Evolutionary conservation across 179 eudicot species (phyloP).

Genomic region (Spergularia azorica): DNA sequence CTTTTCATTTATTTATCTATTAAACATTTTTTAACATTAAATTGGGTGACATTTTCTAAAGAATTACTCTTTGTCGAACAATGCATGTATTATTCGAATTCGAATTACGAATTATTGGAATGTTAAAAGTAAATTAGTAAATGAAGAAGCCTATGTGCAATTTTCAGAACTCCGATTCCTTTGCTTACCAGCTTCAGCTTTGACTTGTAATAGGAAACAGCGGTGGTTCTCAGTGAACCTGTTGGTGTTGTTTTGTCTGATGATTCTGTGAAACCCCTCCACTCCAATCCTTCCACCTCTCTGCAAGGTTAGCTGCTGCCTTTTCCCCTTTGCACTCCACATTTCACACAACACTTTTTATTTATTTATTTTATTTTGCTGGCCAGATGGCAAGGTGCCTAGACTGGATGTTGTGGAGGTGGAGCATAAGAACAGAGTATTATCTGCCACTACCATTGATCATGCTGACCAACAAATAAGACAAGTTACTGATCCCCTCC

Average conservation of each 20-base stretch:
- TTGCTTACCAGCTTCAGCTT: not conserved
- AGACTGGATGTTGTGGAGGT: slow-evolving; percentile 15
- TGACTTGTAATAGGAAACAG: slow-evolving; percentile 48
- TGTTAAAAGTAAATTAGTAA: too few species aligned
- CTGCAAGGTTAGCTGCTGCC: slow-evolving; percentile 15
- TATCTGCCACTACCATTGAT: slow-evolving; percentile 27
- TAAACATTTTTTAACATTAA: too few species aligned
- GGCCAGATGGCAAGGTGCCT: slow-evolving; percentile 21
- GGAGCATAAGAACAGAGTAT: slow-evolving; percentile 37
- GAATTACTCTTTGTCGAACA: too few species aligned
- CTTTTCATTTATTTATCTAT: too few species aligned
- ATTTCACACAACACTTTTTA: not conserved
- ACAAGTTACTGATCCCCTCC: slow-evolving; percentile 47
- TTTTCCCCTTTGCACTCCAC: not conserved
- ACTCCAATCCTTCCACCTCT: slow-evolving; percentile 9
- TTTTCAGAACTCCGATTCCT: not conserved
- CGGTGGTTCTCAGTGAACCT: slow-evolving; percentile 51
- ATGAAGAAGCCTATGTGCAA: too few species aligned
- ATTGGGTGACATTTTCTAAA: too few species aligned
- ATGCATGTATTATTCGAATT: too few species aligned
- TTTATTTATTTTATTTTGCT: not conserved
- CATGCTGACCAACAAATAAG: slow-evolving; percentile 34
- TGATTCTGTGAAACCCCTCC: slow-evolving; percentile 27
- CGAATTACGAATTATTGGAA: too few species aligned
- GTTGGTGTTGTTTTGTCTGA: slow-evolving; percentile 54